phyloP scores from a whole-genome alignment of 2,329 filamentous ascomycete species.

The Paecilomyces variotii region DNA sequence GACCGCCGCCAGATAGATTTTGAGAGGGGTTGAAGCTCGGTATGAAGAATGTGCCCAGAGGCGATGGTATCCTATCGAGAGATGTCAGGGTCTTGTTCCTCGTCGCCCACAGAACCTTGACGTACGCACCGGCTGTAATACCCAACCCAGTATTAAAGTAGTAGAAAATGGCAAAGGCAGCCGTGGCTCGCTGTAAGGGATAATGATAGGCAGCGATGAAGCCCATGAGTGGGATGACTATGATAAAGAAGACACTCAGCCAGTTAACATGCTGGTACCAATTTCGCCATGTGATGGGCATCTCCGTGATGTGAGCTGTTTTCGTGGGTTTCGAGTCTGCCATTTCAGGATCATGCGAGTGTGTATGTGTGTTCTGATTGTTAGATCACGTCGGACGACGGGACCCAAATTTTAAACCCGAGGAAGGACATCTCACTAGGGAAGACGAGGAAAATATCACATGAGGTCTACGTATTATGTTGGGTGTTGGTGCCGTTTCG shows the following conservation, averaged over 20 bases:
- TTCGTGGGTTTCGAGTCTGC: too few relatives aligned
- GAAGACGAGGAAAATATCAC: too few relatives aligned
- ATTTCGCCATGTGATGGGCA: constrained; percentile 70
- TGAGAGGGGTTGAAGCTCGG: constrained; percentile 66
- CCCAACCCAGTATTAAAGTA: constrained; percentile 79
- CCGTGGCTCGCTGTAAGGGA: constrained; percentile 63
- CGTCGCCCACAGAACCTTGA: constrained; percentile 1
- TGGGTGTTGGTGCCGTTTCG: too few relatives aligned
- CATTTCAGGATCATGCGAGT: too few relatives aligned
- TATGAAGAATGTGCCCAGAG: constrained; percentile 83
- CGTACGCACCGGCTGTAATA: constrained; percentile 62
- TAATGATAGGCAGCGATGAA: constrained; percentile 70
- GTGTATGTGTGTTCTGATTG: too few relatives aligned
- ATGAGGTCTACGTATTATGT: too few relatives aligned
- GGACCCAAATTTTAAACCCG: too few relatives aligned
- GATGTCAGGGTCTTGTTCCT: constrained; percentile 1
- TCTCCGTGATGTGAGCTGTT: constrained; percentile 64
- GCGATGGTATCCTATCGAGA: constrained; percentile 59
- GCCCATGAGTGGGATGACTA: constrained; percentile 67
- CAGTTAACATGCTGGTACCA: constrained; percentile 93
- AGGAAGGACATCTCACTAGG: too few relatives aligned
- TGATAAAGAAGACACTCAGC: constrained; percentile 76
- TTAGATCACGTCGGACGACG: too few relatives aligned
- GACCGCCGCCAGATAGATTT: constrained; percentile 73
- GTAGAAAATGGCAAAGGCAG: constrained; percentile 65